A percentile compares a stretch with the other conserved stretches of the same genome.
Evolutionary conservation across 2,329 filamentous ascomycete genomes (phyloP).

Genomic region (Grosmannia clavigera): DNA sequence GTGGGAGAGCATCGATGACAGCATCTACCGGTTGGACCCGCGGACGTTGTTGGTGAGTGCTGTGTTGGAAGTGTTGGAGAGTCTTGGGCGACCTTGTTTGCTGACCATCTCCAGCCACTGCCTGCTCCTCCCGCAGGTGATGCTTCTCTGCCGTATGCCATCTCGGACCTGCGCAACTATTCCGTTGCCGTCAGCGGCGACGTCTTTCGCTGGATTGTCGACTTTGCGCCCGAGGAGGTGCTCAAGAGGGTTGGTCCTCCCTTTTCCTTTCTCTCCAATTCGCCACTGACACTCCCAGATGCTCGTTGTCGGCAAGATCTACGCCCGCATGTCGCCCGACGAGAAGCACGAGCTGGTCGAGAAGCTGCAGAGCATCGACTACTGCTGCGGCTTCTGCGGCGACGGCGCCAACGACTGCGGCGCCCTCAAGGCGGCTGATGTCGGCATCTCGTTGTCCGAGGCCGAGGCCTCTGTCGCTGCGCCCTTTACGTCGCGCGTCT

Average conservation of each 20-base stretch:
- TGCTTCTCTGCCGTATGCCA: conserved; percentile 73
- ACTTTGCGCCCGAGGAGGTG: conserved; percentile 73
- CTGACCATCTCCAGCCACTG: conserved; percentile 24
- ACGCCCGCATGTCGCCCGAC: conserved; percentile 96
- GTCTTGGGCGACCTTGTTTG: neutral
- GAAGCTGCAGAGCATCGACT: conserved; percentile 91
- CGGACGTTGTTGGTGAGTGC: conserved; percentile 54
- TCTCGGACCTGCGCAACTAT: conserved; percentile 72
- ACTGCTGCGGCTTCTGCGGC: conserved; percentile 90
- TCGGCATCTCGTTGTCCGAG: conserved; percentile 92
- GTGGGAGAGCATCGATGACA: conserved; percentile 95
- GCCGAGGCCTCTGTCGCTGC: conserved; percentile 97
- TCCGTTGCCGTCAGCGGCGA: conserved; percentile 84
- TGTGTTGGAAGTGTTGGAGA: too few species aligned
- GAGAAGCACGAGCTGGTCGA: conserved; percentile 97
- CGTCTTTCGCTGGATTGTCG: conserved; percentile 91
- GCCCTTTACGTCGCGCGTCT: conserved; percentile 87
- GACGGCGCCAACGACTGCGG: conserved; percentile 97
- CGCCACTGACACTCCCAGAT: conserved; percentile 40
- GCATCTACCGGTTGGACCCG: conserved; percentile 62
- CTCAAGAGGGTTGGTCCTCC: conserved; percentile 42
- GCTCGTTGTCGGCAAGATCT: conserved; percentile 84
- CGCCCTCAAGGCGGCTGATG: conserved; percentile 90
- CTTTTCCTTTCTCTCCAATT: neutral
- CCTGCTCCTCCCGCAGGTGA: conserved; percentile 56